phyloP scores from a whole-genome alignment of 2,329 filamentous ascomycete genomes.

The Botrytis hyacinthi region DNA sequence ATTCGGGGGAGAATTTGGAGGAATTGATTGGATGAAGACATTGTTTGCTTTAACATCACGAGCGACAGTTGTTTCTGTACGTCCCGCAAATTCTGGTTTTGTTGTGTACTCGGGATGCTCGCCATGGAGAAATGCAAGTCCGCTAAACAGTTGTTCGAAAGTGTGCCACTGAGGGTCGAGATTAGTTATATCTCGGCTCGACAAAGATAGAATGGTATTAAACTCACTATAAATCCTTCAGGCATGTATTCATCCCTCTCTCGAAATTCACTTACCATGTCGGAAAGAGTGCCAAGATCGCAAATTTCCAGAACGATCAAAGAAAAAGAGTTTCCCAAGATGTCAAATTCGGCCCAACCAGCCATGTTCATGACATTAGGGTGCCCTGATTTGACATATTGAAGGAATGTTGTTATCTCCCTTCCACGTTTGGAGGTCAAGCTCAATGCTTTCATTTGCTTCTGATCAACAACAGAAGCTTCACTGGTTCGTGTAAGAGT shows the following conservation, averaged over 20 bases:
- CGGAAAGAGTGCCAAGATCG: background rate
- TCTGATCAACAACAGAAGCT: background rate
- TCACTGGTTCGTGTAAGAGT: background rate
- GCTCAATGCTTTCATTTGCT: background rate
- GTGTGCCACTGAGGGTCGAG: constrained; percentile 10
- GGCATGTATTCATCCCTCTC: background rate
- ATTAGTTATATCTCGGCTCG: background rate
- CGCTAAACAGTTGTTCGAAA: constrained; percentile 12
- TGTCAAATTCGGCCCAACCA: background rate
- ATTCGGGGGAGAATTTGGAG: background rate
- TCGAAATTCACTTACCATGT: background rate
- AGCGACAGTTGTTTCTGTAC: background rate
- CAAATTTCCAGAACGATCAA: constrained; percentile 6
- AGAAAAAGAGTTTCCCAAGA: background rate
- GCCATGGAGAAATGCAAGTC: constrained; percentile 14
- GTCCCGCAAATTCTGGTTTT: background rate
- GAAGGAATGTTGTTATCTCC: background rate
- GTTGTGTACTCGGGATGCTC: constrained; percentile 16
- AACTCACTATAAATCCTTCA: constrained; percentile 6
- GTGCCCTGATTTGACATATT: constrained; percentile 7
- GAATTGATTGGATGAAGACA: constrained; percentile 5
- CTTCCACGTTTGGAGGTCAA: background rate
- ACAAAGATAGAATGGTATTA: background rate
- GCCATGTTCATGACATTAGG: background rate
- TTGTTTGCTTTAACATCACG: constrained; percentile 8